Conservation (phyloP, 148 eudicot species). For the Pouteria glomerata region DNA sequence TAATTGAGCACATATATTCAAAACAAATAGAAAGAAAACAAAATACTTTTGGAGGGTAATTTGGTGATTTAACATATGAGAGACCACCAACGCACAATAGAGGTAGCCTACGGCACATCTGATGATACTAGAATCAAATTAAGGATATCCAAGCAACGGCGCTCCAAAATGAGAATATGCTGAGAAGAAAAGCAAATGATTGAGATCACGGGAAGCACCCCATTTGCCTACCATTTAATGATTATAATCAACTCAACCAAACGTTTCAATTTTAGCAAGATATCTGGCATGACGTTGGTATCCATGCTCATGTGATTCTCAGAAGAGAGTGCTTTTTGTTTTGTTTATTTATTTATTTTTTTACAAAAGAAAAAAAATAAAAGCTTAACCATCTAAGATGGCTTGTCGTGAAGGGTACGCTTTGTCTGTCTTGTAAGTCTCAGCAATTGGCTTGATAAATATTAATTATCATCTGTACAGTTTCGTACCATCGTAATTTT, state of each 20-base stretch:
- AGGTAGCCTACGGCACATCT: background rate
- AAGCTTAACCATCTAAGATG: background rate
- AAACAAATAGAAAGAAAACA: too few species aligned
- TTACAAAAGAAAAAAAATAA: background rate
- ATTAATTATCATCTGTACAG: too few species aligned
- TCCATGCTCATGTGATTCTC: background rate
- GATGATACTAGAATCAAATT: background rate
- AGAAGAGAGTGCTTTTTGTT: background rate
- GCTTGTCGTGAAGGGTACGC: too few species aligned
- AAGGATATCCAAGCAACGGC: constrained; percentile 15
- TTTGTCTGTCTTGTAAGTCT: too few species aligned
- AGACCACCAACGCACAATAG: background rate
- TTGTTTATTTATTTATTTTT: too few species aligned
- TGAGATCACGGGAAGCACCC: background rate
- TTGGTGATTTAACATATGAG: constrained; percentile 3
- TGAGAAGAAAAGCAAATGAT: constrained; percentile 3
- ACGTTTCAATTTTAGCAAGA: background rate
- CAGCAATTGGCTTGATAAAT: too few species aligned
- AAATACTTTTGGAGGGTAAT: background rate
- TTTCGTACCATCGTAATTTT: too few species aligned
- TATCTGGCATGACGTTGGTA: background rate
- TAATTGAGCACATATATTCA: too few species aligned
- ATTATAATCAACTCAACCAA: background rate
- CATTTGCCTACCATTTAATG: background rate
- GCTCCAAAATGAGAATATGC: constrained; percentile 19